Conservation (phyloP, 1,284 basidiomycete species). For the Trametes sp. region DNA sequence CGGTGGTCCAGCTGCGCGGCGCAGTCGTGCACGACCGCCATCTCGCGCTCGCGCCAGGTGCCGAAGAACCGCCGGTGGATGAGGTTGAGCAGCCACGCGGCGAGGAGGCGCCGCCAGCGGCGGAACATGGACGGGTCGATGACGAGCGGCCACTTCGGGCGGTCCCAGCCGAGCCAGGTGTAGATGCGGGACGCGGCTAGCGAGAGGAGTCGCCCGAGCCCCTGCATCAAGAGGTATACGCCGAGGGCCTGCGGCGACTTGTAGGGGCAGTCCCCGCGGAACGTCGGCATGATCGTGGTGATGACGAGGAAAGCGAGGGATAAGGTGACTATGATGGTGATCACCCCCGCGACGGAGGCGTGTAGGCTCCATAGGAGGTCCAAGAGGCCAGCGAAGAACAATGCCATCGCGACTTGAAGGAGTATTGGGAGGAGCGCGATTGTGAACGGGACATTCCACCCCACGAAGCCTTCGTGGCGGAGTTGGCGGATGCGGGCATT, state of each 20-base stretch:
- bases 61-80: slow-evolving; percentile 19
- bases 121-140: slow-evolving; percentile 16
- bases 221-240: slow-evolving; percentile 26
- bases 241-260: slow-evolving; percentile 35
- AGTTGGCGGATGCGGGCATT: slow-evolving; percentile 32
- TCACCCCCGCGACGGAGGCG: slow-evolving; percentile 27
- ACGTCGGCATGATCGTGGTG: slow-evolving; percentile 32
- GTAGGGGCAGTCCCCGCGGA: slow-evolving; percentile 33
- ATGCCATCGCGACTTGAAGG: slow-evolving; percentile 32
- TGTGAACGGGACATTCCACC: slow-evolving; percentile 33
- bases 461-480: slow-evolving; percentile 30
- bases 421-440: slow-evolving; percentile 34
- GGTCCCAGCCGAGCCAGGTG: slow-evolving; percentile 20
- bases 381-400: slow-evolving; percentile 37
- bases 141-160: slow-evolving; percentile 19
- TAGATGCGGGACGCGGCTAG: slow-evolving; percentile 16
- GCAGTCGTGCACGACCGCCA: slow-evolving; percentile 17
- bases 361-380: slow-evolving; percentile 35
- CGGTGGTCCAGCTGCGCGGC: slow-evolving; percentile 26
- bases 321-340: slow-evolving; percentile 27
- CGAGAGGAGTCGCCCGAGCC: slow-evolving; percentile 13
- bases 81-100: slow-evolving; percentile 17
- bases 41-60: slow-evolving; percentile 36
- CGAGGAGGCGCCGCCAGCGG: slow-evolving; percentile 17
- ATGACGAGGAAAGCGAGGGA: slow-evolving; percentile 27